Conservation (phyloP, 805 yeast genomes). For the Komagataella ulmi region DNA sequence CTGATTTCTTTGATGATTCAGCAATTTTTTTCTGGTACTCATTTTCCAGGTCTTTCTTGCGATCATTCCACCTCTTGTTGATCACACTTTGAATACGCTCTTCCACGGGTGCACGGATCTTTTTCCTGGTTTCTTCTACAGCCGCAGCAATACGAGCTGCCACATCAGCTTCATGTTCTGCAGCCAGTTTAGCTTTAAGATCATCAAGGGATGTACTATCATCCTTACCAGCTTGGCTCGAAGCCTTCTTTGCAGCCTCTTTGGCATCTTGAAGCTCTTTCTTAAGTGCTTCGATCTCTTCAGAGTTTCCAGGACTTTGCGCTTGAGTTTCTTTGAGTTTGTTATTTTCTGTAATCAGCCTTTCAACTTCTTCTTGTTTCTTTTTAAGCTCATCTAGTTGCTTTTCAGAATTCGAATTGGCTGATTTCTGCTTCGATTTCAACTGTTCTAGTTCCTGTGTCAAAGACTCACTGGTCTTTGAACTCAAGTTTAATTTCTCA, state of each 20-base stretch:
- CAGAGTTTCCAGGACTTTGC: not conserved
- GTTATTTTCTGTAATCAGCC: conserved; percentile 24
- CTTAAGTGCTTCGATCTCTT: conserved; percentile 6
- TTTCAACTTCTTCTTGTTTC: conserved; percentile 41
- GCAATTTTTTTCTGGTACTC: conserved; percentile 11
- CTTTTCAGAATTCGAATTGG: conserved; percentile 28
- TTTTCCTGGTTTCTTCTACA: conserved; percentile 12
- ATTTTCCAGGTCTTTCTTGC: conserved; percentile 20
- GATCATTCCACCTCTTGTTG: conserved; percentile 19
- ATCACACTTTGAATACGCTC: conserved; percentile 21
- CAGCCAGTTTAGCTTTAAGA: not conserved
- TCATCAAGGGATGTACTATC: not conserved
- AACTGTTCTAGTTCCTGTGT: not conserved
- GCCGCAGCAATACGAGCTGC: conserved; percentile 5
- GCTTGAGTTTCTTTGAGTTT: conserved; percentile 2
- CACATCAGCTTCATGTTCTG: not conserved
- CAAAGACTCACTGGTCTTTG: not conserved
- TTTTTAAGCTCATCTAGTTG: conserved; percentile 46
- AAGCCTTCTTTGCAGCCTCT: conserved; percentile 4
- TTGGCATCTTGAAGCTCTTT: conserved; percentile 9
- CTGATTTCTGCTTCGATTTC: not conserved
- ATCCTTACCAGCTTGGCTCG: not conserved
- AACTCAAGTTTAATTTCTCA: not conserved
- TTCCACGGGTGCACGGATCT: conserved; percentile 23
- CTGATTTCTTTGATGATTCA: conserved; percentile 7